Evolutionary conservation across 768 basidiomycete species (phyloP).

Genomic region (Tricholoma terreum): DNA sequence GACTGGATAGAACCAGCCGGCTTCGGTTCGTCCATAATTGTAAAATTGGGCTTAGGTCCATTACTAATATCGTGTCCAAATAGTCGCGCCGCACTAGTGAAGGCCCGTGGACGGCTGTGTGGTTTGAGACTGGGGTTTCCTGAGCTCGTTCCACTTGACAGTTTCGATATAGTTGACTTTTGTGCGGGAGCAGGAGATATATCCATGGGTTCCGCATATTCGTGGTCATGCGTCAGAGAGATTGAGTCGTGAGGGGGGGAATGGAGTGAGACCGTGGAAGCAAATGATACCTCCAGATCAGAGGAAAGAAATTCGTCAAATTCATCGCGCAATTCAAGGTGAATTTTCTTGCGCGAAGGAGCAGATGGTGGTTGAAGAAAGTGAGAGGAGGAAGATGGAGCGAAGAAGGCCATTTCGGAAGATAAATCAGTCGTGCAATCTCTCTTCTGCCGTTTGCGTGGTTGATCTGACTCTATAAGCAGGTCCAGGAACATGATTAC

Average conservation of each 20-base stretch:
- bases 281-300: slow-evolving; percentile 82
- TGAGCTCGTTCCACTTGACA: slow-evolving; percentile 1
- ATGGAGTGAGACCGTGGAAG: slow-evolving; percentile 76
- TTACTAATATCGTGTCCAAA: slow-evolving; percentile 80
- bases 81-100: slow-evolving; percentile 60
- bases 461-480: slow-evolving; percentile 37
- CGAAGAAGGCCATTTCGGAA: slow-evolving; percentile 55
- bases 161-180: slow-evolving; percentile 25
- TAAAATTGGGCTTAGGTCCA: slow-evolving; percentile 31
- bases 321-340: slow-evolving; percentile 46
- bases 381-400: slow-evolving; percentile 34
- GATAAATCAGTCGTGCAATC: slow-evolving; percentile 25
- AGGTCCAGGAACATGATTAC: slow-evolving; percentile 37
- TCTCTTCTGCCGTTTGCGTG: slow-evolving; percentile 47
- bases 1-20: slow-evolving; percentile 37
- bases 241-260: slow-evolving; percentile 57
- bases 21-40: slow-evolving; percentile 31
- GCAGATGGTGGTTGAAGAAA: slow-evolving; percentile 44
- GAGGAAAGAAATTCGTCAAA: slow-evolving; percentile 67
- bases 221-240: slow-evolving; percentile 45
- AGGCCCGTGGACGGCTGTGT: slow-evolving; percentile 56
- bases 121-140: slow-evolving; percentile 16
- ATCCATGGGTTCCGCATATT: slow-evolving; percentile 69
- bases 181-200: slow-evolving; percentile 64
- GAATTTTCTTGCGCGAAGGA: slow-evolving; percentile 48